These are phyloP conservation scores for Penicillium sp. DNA, from an alignment of 2,329 filamentous ascomycete genomes.

Conservation along the genomic window DNA sequence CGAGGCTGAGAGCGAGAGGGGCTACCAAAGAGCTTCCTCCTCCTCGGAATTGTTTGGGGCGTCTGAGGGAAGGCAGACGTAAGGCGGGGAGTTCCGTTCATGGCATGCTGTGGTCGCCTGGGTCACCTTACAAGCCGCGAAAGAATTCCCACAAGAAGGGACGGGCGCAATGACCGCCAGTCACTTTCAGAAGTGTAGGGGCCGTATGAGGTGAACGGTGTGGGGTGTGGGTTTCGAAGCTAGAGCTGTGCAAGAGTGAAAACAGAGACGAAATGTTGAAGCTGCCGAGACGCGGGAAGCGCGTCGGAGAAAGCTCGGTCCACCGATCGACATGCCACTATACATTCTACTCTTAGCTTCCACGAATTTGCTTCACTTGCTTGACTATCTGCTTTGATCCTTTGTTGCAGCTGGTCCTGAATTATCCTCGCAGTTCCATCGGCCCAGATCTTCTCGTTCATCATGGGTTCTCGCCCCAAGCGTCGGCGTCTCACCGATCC, in stretches of 20 bases:
- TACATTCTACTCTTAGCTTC: conserved; percentile 7
- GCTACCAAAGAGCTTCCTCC: conserved; percentile 31
- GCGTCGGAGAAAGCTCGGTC: conserved; percentile 25
- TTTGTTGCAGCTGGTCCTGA: background rate
- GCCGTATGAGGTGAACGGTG: background rate
- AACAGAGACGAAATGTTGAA: conserved; percentile 21
- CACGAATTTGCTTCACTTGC: background rate
- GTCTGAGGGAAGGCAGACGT: conserved; percentile 79
- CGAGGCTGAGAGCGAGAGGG: conserved; percentile 25
- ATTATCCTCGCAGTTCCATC: background rate
- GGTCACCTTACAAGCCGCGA: conserved; percentile 8
- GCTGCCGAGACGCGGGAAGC: conserved; percentile 27
- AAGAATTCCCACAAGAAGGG: background rate
- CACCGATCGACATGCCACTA: conserved; percentile 17
- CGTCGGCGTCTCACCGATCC: conserved; percentile 26
- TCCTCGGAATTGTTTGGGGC: conserved; percentile 53
- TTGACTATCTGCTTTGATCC: background rate
- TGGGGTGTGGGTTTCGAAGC: background rate
- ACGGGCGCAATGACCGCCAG: background rate
- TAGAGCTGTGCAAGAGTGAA: conserved; percentile 3
- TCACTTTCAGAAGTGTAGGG: background rate
- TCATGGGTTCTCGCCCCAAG: conserved; percentile 33
- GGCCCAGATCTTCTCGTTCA: background rate
- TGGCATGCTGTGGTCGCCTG: conserved; percentile 57
- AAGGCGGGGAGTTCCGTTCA: conserved; percentile 80